Conservation (phyloP, 257 asterid genomes). For the Penstemon newberryi region DNA sequence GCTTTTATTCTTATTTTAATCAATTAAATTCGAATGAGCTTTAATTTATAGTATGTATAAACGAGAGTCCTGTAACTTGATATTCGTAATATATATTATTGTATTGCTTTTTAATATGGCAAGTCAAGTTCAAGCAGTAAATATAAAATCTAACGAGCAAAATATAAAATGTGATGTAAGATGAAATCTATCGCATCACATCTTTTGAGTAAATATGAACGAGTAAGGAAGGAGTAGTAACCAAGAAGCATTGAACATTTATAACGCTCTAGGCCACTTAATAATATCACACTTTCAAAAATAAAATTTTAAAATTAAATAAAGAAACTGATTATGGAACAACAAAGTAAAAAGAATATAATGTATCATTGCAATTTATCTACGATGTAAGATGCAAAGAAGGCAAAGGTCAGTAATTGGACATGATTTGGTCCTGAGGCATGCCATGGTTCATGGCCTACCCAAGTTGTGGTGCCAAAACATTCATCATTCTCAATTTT, state of each 20-base stretch:
- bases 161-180: neutral
- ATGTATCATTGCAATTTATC: constrained; percentile 21
- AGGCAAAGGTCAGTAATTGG: constrained; percentile 33
- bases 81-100: no score
- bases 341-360: neutral
- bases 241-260: neutral
- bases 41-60: no score
- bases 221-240: neutral
- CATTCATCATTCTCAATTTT: constrained; percentile 38
- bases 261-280: neutral
- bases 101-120: no score
- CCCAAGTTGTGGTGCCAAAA: constrained; percentile 29
- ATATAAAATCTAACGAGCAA: neutral
- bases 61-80: no score
- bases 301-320: neutral
- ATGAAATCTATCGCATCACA: neutral
- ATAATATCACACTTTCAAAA: constrained; percentile 5
- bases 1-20: no score
- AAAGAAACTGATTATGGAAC: constrained; percentile 3
- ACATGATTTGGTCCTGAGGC: constrained; percentile 52
- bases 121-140: no score
- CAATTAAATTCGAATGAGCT: no score
- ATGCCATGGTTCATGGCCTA: constrained; percentile 51
- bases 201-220: neutral
- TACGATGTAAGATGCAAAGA: constrained; percentile 33